phyloP scores from a whole-genome alignment of 257 asterid species.

The Verbascum thapsus region DNA sequence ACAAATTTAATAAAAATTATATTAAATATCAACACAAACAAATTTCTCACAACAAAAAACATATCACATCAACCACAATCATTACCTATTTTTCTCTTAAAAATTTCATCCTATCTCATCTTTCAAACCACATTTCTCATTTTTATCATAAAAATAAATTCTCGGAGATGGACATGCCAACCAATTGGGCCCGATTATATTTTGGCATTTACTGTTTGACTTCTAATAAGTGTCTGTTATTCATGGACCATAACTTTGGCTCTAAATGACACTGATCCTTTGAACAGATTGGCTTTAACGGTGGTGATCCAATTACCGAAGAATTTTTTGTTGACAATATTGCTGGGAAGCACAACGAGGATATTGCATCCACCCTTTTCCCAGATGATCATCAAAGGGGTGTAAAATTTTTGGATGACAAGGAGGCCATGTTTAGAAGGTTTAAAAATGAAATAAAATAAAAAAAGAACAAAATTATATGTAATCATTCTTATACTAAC shows the following conservation, averaged over 20 bases:
- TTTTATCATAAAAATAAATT: too few relatives aligned
- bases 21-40: too few relatives aligned
- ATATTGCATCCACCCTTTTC: constrained; percentile 69
- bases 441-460: too few relatives aligned
- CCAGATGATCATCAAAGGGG: constrained; percentile 84
- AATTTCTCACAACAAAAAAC: too few relatives aligned
- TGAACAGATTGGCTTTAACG: constrained; percentile 81
- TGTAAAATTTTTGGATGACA: constrained; percentile 68
- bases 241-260: background rate
- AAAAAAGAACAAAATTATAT: background rate
- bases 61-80: too few relatives aligned
- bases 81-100: too few relatives aligned
- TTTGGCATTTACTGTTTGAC: constrained; percentile 15
- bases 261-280: constrained; percentile 13
- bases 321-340: constrained; percentile 60
- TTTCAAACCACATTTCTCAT: too few relatives aligned
- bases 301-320: constrained; percentile 79
- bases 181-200: too few relatives aligned
- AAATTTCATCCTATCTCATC: too few relatives aligned
- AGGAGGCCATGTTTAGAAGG: constrained; percentile 92
- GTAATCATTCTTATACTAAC: background rate
- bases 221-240: background rate
- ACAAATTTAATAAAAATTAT: too few relatives aligned
- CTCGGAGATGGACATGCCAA: too few relatives aligned
- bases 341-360: constrained; percentile 89